Evolutionary conservation across 164 flowering plant species (phyloP).

Genomic region (Magnolia kwangsiensis): DNA sequence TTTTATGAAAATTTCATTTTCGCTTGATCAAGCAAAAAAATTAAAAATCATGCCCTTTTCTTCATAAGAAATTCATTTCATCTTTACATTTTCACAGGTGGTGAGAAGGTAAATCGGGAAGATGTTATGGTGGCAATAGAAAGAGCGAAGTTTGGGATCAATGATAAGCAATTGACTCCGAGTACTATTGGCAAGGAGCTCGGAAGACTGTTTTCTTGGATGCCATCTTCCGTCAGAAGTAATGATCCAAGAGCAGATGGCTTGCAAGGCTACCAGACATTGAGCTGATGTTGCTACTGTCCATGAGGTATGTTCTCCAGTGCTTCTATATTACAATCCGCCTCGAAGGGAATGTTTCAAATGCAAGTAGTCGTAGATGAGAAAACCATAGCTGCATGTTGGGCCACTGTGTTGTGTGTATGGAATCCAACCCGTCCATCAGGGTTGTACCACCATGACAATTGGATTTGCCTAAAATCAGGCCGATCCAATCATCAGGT

Average conservation of each 20-base stretch:
- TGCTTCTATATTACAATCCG: not conserved
- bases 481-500: too few relatives aligned
- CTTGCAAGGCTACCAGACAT: conserved; percentile 71
- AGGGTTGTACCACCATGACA: too few relatives aligned
- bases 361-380: not conserved
- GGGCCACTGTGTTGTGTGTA: not conserved
- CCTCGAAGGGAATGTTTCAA: not conserved
- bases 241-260: conserved; percentile 44
- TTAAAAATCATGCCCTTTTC: not conserved
- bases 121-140: conserved; percentile 93
- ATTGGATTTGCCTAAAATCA: too few relatives aligned
- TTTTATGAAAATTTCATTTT: not conserved
- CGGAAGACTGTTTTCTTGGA: conserved; percentile 82
- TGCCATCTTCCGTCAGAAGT: conserved; percentile 58
- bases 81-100: conserved; percentile 38
- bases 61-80: too few relatives aligned
- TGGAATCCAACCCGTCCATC: not conserved
- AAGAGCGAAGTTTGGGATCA: conserved; percentile 92
- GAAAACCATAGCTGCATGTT: not conserved
- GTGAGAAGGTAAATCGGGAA: conserved; percentile 71
- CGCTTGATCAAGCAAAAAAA: not conserved
- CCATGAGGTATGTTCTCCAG: not conserved
- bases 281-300: conserved; percentile 42
- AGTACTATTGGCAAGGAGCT: conserved; percentile 56
- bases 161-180: conserved; percentile 37